These are phyloP conservation scores for Neonectria neomacrospora DNA, from an alignment of 2,329 filamentous ascomycete species.

Conservation along the genomic window DNA sequence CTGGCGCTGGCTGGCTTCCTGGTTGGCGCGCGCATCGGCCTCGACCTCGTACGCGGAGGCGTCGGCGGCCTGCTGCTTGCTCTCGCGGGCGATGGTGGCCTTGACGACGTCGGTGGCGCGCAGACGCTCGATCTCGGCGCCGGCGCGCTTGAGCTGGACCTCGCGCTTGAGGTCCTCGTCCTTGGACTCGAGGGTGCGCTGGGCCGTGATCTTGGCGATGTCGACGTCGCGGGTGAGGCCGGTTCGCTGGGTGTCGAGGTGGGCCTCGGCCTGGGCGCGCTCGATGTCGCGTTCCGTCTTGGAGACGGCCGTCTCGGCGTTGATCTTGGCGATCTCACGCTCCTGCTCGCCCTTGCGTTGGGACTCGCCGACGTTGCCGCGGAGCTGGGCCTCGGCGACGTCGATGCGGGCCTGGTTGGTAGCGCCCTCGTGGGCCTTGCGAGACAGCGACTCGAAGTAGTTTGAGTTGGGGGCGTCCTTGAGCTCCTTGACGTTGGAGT, in stretches of 20 bases:
- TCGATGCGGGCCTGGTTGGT: conserved; percentile 80
- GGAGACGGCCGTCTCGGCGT: conserved; percentile 84
- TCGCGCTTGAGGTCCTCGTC: conserved; percentile 84
- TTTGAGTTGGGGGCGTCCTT: conserved; percentile 84
- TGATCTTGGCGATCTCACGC: conserved; percentile 88
- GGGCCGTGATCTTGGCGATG: conserved; percentile 78
- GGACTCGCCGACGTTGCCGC: conserved; percentile 80
- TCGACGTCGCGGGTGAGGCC: conserved; percentile 79
- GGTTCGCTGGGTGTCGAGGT: conserved; percentile 77
- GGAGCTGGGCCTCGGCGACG: conserved; percentile 71
- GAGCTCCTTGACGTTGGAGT: conserved; percentile 84
- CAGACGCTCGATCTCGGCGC: conserved; percentile 83
- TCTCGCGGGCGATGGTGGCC: conserved; percentile 75
- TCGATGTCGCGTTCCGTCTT: conserved; percentile 88
- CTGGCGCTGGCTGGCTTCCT: conserved; percentile 63
- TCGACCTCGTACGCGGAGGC: conserved; percentile 72
- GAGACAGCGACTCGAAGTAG: conserved; percentile 84
- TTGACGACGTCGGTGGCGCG: conserved; percentile 82
- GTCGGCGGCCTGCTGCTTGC: conserved; percentile 75
- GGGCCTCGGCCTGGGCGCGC: conserved; percentile 81
- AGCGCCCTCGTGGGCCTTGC: conserved; percentile 87
- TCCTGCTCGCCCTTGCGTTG: conserved; percentile 83
- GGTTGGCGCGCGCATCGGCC: conserved; percentile 67
- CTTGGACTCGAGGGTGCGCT: conserved; percentile 76
- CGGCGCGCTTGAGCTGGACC: conserved; percentile 81